Evolutionary conservation across 176 grass and related monocot genomes (phyloP).

Genomic region (Aegilops tauschii): DNA sequence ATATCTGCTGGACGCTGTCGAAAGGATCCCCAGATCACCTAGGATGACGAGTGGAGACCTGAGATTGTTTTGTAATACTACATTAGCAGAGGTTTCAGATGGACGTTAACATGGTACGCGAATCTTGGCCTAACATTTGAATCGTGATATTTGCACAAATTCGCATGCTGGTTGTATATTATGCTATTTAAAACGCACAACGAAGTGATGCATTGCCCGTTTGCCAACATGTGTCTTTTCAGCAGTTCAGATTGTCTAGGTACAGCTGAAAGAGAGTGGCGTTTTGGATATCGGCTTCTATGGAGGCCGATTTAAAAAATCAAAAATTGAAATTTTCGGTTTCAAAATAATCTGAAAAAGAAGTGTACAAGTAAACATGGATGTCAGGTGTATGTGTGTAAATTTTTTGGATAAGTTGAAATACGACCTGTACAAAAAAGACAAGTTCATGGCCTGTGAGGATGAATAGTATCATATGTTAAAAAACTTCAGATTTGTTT

Average conservation of each 20-base stretch:
- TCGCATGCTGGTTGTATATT: not conserved
- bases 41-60: slow-evolving; percentile 91
- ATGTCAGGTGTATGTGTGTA: too few species aligned
- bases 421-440: too few species aligned
- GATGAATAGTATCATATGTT: too few species aligned
- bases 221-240: not conserved
- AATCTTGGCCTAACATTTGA: not conserved
- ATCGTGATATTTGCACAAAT: not conserved
- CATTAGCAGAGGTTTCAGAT: slow-evolving; percentile 17
- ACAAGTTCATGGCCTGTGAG: too few species aligned
- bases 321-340: too few species aligned
- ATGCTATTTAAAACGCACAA: not conserved
- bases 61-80: slow-evolving; percentile 33
- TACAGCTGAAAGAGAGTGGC: not conserved
- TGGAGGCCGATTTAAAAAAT: too few species aligned
- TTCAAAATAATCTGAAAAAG: too few species aligned
- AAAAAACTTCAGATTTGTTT: too few species aligned
- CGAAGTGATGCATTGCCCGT: not conserved
- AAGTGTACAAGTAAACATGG: too few species aligned
- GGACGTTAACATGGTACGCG: not conserved
- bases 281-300: too few species aligned
- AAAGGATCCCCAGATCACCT: slow-evolving; percentile 71
- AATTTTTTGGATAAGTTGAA: too few species aligned
- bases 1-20: slow-evolving; percentile 67
- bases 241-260: not conserved